Percentiles rank a stretch among this genome's conserved stretches.
phyloP scores from a whole-genome alignment of 306 rosid species.

The Mucuna pruriens region DNA sequence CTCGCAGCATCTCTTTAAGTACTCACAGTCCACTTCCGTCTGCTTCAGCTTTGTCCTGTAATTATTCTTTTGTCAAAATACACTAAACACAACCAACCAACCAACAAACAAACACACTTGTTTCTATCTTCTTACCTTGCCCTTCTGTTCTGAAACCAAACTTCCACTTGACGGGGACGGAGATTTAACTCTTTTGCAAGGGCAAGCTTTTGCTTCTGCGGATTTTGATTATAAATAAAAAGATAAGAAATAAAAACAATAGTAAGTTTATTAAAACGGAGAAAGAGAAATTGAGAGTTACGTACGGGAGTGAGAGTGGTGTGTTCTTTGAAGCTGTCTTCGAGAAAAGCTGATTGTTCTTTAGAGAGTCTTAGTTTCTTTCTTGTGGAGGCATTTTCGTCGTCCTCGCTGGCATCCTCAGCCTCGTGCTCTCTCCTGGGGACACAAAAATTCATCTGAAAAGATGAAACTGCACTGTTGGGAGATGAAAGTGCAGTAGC shows the following conservation, averaged over 20 bases:
- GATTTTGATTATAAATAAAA: neutral
- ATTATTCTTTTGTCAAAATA: too few relatives aligned
- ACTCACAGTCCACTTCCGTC: conserved; percentile 96
- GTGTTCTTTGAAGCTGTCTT: conserved; percentile 93
- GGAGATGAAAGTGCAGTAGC: conserved; percentile 75
- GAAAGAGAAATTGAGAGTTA: conserved; percentile 11
- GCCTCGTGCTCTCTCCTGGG: too few relatives aligned
- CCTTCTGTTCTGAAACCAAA: conserved; percentile 98
- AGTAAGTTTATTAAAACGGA: too few relatives aligned
- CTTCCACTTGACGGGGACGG: conserved; percentile 98
- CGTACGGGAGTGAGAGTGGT: conserved; percentile 91
- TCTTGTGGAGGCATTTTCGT: conserved; percentile 79
- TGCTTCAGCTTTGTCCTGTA: conserved; percentile 95
- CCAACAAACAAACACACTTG: too few relatives aligned
- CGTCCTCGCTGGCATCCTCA: conserved; percentile 66
- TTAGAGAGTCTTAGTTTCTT: conserved; percentile 95
- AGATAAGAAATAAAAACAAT: neutral
- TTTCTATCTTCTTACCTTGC: conserved; percentile 95
- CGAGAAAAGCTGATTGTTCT: conserved; percentile 90
- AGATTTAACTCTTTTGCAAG: conserved; percentile 87
- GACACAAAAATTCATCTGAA: conserved; percentile 73
- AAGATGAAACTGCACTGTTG: conserved; percentile 67
- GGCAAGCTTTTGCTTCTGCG: conserved; percentile 88
- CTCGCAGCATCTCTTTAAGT: conserved; percentile 90
- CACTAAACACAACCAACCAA: too few relatives aligned